Evolutionary conservation across 176 grass and related monocot species (phyloP).

Genomic region (Puya raimondii): DNA sequence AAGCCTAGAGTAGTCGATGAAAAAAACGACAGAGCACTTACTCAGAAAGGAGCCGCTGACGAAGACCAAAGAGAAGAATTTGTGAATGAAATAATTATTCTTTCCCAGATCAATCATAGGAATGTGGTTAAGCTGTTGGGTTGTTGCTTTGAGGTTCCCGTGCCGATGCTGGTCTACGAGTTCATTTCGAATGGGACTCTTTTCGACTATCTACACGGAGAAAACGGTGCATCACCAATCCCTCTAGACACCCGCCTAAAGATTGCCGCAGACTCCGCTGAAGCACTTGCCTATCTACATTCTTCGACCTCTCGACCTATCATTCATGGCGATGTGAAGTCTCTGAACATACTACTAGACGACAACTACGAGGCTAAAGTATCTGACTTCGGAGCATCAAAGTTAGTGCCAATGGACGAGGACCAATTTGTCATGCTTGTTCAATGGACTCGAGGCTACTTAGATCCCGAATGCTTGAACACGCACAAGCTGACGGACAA

Average conservation of each 20-base stretch:
- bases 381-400: slow-evolving; percentile 3
- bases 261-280: background rate
- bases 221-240: background rate
- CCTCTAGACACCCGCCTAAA: background rate
- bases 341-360: background rate
- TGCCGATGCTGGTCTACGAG: background rate
- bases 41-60: too few relatives aligned
- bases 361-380: background rate
- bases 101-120: too few relatives aligned
- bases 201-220: background rate
- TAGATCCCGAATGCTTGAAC: background rate
- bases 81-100: too few relatives aligned
- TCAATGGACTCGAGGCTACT: background rate
- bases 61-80: too few relatives aligned
- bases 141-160: background rate
- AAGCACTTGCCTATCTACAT: too few relatives aligned
- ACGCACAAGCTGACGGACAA: background rate
- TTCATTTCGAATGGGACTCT: background rate
- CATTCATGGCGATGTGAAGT: too few relatives aligned
- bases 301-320: too few relatives aligned
- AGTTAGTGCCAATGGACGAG: slow-evolving; percentile 1
- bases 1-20: too few relatives aligned
- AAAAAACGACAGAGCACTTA: too few relatives aligned
- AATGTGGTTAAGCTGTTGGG: background rate
- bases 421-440: background rate